Evolutionary conservation across 768 basidiomycete genomes (phyloP).

Genomic region (Naganishia randhawae): DNA sequence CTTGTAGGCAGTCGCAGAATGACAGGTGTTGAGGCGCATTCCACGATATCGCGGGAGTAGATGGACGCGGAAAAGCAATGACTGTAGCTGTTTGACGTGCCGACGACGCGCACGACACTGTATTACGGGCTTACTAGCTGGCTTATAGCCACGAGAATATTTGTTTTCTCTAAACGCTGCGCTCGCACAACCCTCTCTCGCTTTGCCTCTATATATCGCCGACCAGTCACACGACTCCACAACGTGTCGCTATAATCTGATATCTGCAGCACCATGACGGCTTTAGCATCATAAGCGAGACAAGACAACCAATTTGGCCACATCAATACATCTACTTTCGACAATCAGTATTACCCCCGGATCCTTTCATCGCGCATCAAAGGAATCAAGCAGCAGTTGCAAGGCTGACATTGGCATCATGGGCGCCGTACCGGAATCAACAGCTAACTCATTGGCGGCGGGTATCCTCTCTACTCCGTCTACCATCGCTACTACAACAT

Average conservation of each 20-base stretch:
- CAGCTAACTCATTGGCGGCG: background rate
- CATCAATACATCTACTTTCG: background rate
- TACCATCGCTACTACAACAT: conserved; percentile 51
- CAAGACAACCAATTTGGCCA: background rate
- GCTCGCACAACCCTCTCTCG: background rate
- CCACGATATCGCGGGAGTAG: background rate
- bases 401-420: background rate
- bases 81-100: too few species aligned
- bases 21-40: background rate
- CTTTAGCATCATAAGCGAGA: background rate
- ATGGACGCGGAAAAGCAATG: too few species aligned
- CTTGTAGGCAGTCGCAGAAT: too few species aligned
- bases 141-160: background rate
- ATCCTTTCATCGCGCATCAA: background rate
- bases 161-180: background rate
- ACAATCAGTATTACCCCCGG: background rate
- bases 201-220: background rate
- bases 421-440: background rate
- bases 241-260: background rate
- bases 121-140: background rate
- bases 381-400: background rate
- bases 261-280: background rate
- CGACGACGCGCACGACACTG: background rate
- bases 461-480: conserved; percentile 38
- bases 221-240: background rate